phyloP scores from a whole-genome alignment of 2,329 filamentous ascomycete species.

The Alternaria conjuncta region DNA sequence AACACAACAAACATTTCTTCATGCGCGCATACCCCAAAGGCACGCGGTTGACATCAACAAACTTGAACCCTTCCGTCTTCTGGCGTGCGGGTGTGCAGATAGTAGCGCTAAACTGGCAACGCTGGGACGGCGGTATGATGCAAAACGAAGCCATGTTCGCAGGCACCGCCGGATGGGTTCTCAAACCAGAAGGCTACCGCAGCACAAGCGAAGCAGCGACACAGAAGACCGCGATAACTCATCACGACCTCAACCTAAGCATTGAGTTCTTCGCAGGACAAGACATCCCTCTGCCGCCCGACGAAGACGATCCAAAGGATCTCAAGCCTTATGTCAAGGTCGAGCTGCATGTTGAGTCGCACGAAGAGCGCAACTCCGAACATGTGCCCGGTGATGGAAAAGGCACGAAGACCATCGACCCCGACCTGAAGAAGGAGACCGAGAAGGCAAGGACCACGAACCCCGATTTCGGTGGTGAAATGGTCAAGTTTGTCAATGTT shows the following conservation, averaged over 20 bases:
- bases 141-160: constrained; percentile 92
- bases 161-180: constrained; percentile 79
- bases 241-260: constrained; percentile 67
- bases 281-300: constrained; percentile 70
- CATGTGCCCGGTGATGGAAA: constrained; percentile 54
- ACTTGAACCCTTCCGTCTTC: constrained; percentile 82
- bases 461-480: constrained; percentile 55
- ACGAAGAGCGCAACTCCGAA: constrained; percentile 55
- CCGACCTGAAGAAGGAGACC: constrained; percentile 47
- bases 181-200: constrained; percentile 81
- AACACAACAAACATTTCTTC: constrained; percentile 80
- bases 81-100: constrained; percentile 92
- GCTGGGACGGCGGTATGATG: constrained; percentile 92
- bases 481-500: constrained; percentile 53
- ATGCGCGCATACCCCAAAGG: constrained; percentile 91
- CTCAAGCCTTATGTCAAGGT: constrained; percentile 80
- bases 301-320: constrained; percentile 59
- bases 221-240: constrained; percentile 56
- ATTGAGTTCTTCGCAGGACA: constrained; percentile 81
- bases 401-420: background rate
- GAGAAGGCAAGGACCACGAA: constrained; percentile 52
- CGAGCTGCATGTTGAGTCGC: constrained; percentile 79
- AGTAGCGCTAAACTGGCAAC: constrained; percentile 93
- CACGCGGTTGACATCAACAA: constrained; percentile 81
- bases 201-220: constrained; percentile 41